Conservation (phyloP, 495 filamentous ascomycete species). For the Lasiosphaeria hispida region DNA sequence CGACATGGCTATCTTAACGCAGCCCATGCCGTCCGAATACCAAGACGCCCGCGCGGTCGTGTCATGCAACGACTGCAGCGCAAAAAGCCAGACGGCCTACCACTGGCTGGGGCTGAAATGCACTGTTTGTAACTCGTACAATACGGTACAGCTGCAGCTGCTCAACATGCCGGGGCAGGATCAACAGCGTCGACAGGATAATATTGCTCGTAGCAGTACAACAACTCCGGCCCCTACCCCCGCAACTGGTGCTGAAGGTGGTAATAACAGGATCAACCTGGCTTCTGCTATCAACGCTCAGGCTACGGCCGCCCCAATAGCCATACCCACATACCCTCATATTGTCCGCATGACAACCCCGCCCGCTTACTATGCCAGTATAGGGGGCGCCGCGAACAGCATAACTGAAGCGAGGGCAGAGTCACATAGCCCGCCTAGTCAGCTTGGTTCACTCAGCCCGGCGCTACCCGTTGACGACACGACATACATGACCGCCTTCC, state of each 20-base stretch:
- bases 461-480: not conserved
- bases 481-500: not conserved
- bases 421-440: too few species aligned
- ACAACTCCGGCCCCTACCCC: not conserved
- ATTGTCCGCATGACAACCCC: too few species aligned
- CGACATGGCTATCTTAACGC: constrained; percentile 76
- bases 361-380: too few species aligned
- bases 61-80: constrained; percentile 91
- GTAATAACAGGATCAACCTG: too few species aligned
- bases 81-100: constrained; percentile 78
- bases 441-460: not conserved
- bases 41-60: constrained; percentile 75
- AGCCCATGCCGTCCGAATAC: constrained; percentile 90
- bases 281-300: too few species aligned
- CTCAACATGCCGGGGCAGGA: constrained; percentile 30
- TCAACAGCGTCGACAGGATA: not conserved
- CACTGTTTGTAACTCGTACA: constrained; percentile 77
- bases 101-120: constrained; percentile 97
- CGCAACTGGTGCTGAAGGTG: not conserved
- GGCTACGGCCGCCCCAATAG: too few species aligned
- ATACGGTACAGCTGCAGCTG: constrained; percentile 72
- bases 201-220: not conserved
- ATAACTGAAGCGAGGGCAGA: too few species aligned
- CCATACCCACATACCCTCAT: too few species aligned
- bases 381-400: too few species aligned